These are phyloP conservation scores for Aspergillus tanneri DNA, from an alignment of 2,329 filamentous ascomycete genomes.

Conservation along the genomic window DNA sequence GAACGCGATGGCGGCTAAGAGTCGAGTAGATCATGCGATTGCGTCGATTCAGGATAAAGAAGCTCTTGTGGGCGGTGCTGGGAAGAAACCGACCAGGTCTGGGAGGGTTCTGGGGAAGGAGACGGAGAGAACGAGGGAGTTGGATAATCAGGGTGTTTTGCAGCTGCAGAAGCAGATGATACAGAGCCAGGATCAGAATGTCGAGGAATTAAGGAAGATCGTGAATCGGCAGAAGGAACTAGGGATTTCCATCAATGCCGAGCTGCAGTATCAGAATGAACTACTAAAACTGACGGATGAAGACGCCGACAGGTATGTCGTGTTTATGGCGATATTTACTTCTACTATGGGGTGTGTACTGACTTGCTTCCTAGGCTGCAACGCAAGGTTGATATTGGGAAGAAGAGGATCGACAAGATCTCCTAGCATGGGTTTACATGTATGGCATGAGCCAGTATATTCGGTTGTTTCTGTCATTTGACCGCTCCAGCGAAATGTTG, in stretches of 20 bases:
- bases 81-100: slow-evolving; percentile 39
- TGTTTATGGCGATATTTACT: slow-evolving; percentile 5
- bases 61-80: slow-evolving; percentile 36
- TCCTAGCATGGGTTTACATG: slow-evolving; percentile 40
- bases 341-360: slow-evolving; percentile 12
- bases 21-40: slow-evolving; percentile 45
- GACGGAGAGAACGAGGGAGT: slow-evolving; percentile 60
- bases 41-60: slow-evolving; percentile 50
- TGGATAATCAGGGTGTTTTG: slow-evolving; percentile 64
- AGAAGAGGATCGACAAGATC: slow-evolving; percentile 49
- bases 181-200: slow-evolving; percentile 59
- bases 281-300: slow-evolving; percentile 59
- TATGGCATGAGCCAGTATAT: too few species aligned
- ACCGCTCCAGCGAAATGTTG: not conserved
- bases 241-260: slow-evolving; percentile 62
- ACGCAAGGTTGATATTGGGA: slow-evolving; percentile 49
- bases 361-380: slow-evolving; percentile 35
- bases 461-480: slow-evolving; percentile 4
- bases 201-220: slow-evolving; percentile 59
- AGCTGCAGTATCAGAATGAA: slow-evolving; percentile 61
- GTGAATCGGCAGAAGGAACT: slow-evolving; percentile 61
- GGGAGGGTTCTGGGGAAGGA: slow-evolving; percentile 55
- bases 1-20: slow-evolving; percentile 57
- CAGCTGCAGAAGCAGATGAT: slow-evolving; percentile 64
- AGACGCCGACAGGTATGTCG: slow-evolving; percentile 52